Evolutionary conservation across 331 rosid genomes (phyloP), one percentile per base, ranked within the genome.

Genomic region (Arachis monticola): DNA sequence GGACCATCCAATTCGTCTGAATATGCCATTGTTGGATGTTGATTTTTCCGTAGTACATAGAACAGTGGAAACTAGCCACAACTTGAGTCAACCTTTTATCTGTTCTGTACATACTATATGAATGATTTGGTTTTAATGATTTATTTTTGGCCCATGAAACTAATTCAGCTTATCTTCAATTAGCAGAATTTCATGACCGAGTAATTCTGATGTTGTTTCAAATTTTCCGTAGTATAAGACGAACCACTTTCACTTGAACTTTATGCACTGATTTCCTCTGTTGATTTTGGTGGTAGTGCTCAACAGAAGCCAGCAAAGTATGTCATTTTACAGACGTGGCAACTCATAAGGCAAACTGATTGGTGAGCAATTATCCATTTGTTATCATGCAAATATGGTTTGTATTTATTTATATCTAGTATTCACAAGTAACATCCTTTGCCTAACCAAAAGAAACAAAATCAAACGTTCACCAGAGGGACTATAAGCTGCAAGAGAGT

Each of bases 401-500:
- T 6, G 48, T 22, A 76, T 66, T 66, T 30, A 4, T 67, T 13
- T 31, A 46, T 30, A 4, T 47, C 22, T n/a, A 58, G 41, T 67
- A 14, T 41, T 58, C 61, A 30, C 12, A 41, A 27, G 8, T 52
- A 27, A 64, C n/a, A 30, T 12, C 27, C 8, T 22, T 8, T 42
- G 30, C 79, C 10, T 53, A 53, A 41, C 47, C 22, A 50, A 67
- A 22, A 40, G 60, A 35, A 35, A 13, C 63, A 68, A 4, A 10
- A 6, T 55, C 69, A 46, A 44, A 58, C 52, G 12, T 58, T 67
- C 52, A 22, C 32, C 8, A 12, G 35, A 60, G 17, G 51, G 12
- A 48, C 10, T 59, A 59, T 14, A 30, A 73, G 17, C 11, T 52
- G 57, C 35, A 62, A 61, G 65, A 59, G 72, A 79, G 64, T 65